Base-by-base conservation (phyloP, 192 early-diverging fungal genomes). In the Backusella tarrabulga region DNA sequence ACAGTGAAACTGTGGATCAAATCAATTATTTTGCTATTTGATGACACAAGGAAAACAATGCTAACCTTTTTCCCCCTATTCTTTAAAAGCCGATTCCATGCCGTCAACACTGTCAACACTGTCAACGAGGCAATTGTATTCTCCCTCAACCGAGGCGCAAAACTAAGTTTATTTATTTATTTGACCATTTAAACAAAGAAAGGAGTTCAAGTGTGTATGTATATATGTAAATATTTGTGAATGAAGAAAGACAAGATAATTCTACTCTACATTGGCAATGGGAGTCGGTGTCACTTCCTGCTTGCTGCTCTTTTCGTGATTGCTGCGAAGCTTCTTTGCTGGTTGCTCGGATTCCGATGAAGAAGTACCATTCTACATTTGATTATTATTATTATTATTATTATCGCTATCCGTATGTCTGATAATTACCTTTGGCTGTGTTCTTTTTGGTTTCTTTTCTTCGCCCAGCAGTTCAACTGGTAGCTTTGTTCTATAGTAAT, bases 361-460 rank as follows among this genome's bases (percentile, higher is more conserved):
- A 36, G 32, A 35, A 34, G 32, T 21, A 17, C 8, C 35, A 34
- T n/a, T 35, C 67, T 68, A 68, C 8, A 32, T 32, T 67, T 4
- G 8, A 67, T 32, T 12, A 11, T 34, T 32, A 8, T 67, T 23
- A 15, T 67, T 67, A 26, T 12, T 34, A 9, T 6, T 21, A 63
- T 15, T 63, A 7, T 34, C 29, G 1, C 26, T 11, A 11, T 11
- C 3, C 69, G 3, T 21, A 3, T 71, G 19, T 52, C 15, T 73
- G 7, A n/a, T 50, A 17, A 60, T 71, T 54, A 79, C 78, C 68
- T 75, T 79, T 44, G 46, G 17, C 46, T 71, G 73, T 9, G 73
- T 68, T 75, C 78, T 35, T 34, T 80, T 80, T 36, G 69, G 42
- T 15, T 80, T 80, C 68, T 77, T 77, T 19, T 73, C 72, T 56